A percentile compares a stretch with the other conserved stretches of the same genome.
Evolutionary conservation across 768 basidiomycete genomes (phyloP).

Genomic region (Phanerochaete sordida): DNA sequence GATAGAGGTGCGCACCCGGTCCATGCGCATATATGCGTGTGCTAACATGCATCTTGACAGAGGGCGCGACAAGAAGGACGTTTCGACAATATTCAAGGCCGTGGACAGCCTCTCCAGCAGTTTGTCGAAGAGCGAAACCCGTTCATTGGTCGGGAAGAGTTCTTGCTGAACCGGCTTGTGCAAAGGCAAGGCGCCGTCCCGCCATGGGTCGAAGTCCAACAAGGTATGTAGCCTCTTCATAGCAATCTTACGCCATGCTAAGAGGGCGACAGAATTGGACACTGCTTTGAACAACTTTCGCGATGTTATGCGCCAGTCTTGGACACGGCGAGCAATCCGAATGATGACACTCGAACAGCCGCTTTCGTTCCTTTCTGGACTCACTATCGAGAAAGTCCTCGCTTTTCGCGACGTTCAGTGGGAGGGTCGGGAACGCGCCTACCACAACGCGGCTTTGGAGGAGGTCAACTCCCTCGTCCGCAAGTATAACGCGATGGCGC

Average conservation of each 20-base stretch:
- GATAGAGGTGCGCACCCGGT: conserved; percentile 56
- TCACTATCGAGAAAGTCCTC: conserved; percentile 33
- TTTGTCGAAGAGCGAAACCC: conserved; percentile 51
- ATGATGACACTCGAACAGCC: conserved; percentile 44
- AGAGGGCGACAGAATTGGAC: conserved; percentile 57
- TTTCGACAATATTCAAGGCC: conserved; percentile 71
- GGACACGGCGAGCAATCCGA: conserved; percentile 75
- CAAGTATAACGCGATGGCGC: conserved; percentile 78
- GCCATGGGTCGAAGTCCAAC: conserved; percentile 83
- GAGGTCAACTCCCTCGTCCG: conserved; percentile 75
- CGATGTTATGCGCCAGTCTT: conserved; percentile 58
- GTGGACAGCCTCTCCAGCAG: conserved; percentile 47
- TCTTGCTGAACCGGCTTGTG: conserved; percentile 82
- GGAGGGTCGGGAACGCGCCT: conserved; percentile 62
- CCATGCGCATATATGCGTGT: neutral
- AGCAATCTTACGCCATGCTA: neutral
- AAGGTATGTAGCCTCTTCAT: conserved; percentile 33
- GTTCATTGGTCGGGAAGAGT: conserved; percentile 73
- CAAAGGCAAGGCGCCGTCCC: conserved; percentile 80
- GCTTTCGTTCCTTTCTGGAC: conserved; percentile 35
- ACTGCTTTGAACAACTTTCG: conserved; percentile 59
- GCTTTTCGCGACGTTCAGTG: conserved; percentile 62
- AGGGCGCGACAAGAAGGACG: conserved; percentile 63
- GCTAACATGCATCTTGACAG: conserved; percentile 30
- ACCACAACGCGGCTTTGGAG: conserved; percentile 64